Evolutionary conservation across 495 filamentous ascomycete species (phyloP), one percentile per base, ranked within the genome.

Genomic region (Penicillium samsonianum): DNA sequence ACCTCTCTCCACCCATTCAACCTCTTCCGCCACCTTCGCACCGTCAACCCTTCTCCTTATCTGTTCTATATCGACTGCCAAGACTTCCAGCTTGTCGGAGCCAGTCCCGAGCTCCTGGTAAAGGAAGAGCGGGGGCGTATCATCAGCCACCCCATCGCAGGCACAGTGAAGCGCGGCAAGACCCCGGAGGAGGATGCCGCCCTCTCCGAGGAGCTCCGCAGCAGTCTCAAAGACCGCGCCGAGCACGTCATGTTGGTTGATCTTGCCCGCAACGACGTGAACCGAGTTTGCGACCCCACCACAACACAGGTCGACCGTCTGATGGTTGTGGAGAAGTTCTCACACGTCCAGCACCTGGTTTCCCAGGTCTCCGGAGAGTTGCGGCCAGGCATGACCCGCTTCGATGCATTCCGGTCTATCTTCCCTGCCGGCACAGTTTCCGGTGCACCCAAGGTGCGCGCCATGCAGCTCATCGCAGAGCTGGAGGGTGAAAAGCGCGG

Each of bases 191-290:
- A 96, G 57, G 94, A 98, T 71, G 86, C 86, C 47, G 73, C 67
- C 14, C 84, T 98, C 14, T 92, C 95, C 2, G 77, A 86, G 22
- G 86, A 91, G 68, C 84, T 98, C 44, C 82, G 85, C 30, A 79
- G 79, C 55, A 92, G 88, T 52, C 79, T 96, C 19, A 98, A 98
- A 70, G 94, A 98, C 75, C 84, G 94, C 54, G 94, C 94, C 43
- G 94, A 98, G 74, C 94, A 97, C 75, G 94, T 98, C 65, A 98
- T 98, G 94, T 80, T 98, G 41, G 94, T 98, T n/a, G 94, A 98
- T 68, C 80, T 98, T 19, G 94, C 94, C 6, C 84, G 94, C 48
- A 98, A 98, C 77, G 94, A 98, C 68, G 82, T 98, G 54, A 98
- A 97, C 73, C 87, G 94, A 11, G 89, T 98, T 14, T 96, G 92